Evolutionary conservation across 2,329 filamentous ascomycete genomes (phyloP), one percentile per base, ranked within the genome.

Genomic region (Penicillium sp.): DNA sequence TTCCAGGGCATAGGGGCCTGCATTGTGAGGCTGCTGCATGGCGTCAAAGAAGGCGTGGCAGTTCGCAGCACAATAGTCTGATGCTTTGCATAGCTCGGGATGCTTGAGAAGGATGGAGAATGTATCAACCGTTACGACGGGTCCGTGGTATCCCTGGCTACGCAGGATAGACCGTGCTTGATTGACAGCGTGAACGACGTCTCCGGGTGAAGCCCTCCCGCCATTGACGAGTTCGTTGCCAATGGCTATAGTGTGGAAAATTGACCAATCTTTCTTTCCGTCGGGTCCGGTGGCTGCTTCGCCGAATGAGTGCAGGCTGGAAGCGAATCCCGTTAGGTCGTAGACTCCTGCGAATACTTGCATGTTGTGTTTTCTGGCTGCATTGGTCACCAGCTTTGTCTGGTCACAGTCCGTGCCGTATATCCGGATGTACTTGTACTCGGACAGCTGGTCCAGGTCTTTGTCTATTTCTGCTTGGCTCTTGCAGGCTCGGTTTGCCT

Each of bases 391-490:
- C 11, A 75, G 79, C 2, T 75, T 65, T 31, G 88, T 77, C 65
- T 90, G 85, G 60, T 87, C 73, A 67, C 89, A 94, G 66, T 89
- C 87, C 47, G 82, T 81, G 42, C 88, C 89, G 63, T 95, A 95
- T 61, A 87, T 78, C 41, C 89, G 86, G 44, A 94, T 72, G 28
- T 82, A 67, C 14, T 75, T 74, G 68, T 85, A 89, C 11, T 69
- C 66, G 23, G 81, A 72, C 42, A 82, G 69, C 38, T 68, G 69
- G 13, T 71, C 69, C 56, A 93, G 79, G 60, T 95, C 88, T 16
- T 69, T 63, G 49, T 78, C 73, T 42, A 94, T 76, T 56, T 87
- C 73, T 1, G 72, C 69, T 43, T 76, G 71, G 5, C 77, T 73
- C 67, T 91, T 93, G 77, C 88, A 94, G 46, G 69, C 69, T 24